A percentile compares a stretch with the other conserved stretches of the same genome.
These are phyloP conservation scores for Rosellinia necatrix DNA, from an alignment of 2,329 filamentous ascomycete species.

Conservation along the genomic window DNA sequence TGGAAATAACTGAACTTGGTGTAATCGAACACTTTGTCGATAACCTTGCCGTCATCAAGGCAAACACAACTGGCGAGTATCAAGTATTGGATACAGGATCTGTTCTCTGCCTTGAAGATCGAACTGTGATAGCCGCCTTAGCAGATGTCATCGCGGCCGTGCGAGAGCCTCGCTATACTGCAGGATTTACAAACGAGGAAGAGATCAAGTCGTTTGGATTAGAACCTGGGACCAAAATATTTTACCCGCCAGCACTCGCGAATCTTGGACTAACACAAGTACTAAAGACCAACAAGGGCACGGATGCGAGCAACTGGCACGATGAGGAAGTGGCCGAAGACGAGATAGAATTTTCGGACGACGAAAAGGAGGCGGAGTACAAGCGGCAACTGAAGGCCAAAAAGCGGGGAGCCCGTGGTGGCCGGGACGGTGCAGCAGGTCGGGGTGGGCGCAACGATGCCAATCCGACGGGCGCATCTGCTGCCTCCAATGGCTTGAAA, in stretches of 20 bases:
- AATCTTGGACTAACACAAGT: slow-evolving; percentile 86
- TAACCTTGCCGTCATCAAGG: slow-evolving; percentile 77
- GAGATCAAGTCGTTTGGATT: slow-evolving; percentile 72
- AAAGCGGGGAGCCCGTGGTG: slow-evolving; percentile 51
- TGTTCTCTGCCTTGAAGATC: slow-evolving; percentile 76
- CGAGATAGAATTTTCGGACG: slow-evolving; percentile 94
- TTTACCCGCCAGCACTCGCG: slow-evolving; percentile 79
- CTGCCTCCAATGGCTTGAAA: slow-evolving; percentile 54
- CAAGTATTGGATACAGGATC: slow-evolving; percentile 85
- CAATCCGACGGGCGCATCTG: slow-evolving; percentile 40
- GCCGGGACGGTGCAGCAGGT: slow-evolving; percentile 44
- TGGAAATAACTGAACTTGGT: slow-evolving; percentile 77
- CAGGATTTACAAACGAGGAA: slow-evolving; percentile 71
- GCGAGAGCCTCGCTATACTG: slow-evolving; percentile 81
- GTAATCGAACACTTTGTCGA: slow-evolving; percentile 77
- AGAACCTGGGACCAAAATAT: slow-evolving; percentile 71
- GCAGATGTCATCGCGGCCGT: slow-evolving; percentile 86
- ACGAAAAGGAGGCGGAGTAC: slow-evolving; percentile 88
- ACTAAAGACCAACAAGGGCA: slow-evolving; percentile 79
- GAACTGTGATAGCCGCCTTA: slow-evolving; percentile 79
- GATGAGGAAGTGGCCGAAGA: slow-evolving; percentile 88
- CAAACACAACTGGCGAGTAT: slow-evolving; percentile 77
- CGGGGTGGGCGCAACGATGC: slow-evolving; percentile 45
- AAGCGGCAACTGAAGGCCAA: slow-evolving; percentile 72
- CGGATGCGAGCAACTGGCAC: slow-evolving; percentile 91